These are phyloP conservation scores for Violaceomyces palustris DNA, from an alignment of 1,284 basidiomycete species.

Conservation along the genomic window DNA sequence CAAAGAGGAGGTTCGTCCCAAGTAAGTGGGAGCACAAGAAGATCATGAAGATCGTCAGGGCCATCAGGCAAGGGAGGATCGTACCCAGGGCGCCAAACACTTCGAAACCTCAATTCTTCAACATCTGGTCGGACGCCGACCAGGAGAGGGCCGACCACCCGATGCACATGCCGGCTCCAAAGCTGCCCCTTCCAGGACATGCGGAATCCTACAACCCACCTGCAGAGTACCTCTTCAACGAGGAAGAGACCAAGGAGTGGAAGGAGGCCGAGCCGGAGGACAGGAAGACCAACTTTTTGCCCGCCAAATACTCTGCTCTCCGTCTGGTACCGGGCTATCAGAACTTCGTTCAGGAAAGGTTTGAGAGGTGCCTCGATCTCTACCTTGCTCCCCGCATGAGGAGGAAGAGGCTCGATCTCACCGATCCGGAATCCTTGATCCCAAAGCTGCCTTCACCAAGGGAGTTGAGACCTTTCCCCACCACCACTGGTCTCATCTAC, in stretches of 20 bases:
- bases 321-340: constrained; percentile 88
- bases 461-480: constrained; percentile 91
- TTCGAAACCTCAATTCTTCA: constrained; percentile 71
- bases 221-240: constrained; percentile 90
- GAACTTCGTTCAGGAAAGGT: constrained; percentile 87
- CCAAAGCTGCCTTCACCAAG: constrained; percentile 92
- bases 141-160: constrained; percentile 56
- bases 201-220: constrained; percentile 98
- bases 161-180: constrained; percentile 81
- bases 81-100: constrained; percentile 71
- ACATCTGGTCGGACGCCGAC: constrained; percentile 73
- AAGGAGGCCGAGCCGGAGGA: constrained; percentile 82
- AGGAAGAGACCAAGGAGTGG: constrained; percentile 78
- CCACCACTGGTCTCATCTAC: constrained; percentile 71
- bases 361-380: constrained; percentile 88
- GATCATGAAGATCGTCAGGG: constrained; percentile 99
- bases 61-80: constrained; percentile 92
- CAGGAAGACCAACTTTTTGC: constrained; percentile 81
- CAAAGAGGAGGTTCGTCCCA: constrained; percentile 91
- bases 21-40: constrained; percentile 99
- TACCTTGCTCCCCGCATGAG: constrained; percentile 88
- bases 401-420: constrained; percentile 50
- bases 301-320: constrained; percentile 77
- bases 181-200: constrained; percentile 80
- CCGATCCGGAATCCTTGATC: constrained; percentile 72